These are phyloP conservation scores for Dendrostoma leiphaemia DNA, from an alignment of 2,329 filamentous ascomycete species.

Conservation along the genomic window DNA sequence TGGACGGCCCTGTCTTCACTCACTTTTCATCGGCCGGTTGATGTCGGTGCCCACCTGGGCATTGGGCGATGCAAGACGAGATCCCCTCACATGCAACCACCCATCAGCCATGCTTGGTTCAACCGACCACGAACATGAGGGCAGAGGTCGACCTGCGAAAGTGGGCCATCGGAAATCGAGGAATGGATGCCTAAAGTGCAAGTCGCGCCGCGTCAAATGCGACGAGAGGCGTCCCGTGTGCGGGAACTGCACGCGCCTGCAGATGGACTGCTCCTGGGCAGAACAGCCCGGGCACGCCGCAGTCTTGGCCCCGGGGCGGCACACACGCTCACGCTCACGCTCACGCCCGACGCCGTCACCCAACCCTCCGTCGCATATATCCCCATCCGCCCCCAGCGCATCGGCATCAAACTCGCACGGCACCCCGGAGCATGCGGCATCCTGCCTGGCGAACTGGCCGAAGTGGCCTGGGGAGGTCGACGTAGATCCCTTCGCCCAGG, in stretches of 20 bases:
- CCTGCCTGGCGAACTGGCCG: constrained; percentile 11
- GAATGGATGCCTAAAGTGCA: constrained; percentile 30
- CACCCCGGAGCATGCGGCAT: constrained; percentile 1
- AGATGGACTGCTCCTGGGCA: constrained; percentile 24
- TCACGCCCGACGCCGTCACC: constrained; percentile 6
- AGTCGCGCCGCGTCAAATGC: constrained; percentile 29
- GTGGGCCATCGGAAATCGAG: constrained; percentile 31
- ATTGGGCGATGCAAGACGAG: background rate
- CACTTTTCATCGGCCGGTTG: no score
- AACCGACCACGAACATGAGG: background rate
- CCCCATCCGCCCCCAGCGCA: constrained; percentile 1
- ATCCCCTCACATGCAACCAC: background rate
- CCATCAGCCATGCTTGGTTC: background rate
- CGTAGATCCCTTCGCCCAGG: constrained; percentile 9
- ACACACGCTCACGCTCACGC: background rate
- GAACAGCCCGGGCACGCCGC: background rate
- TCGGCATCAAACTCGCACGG: background rate
- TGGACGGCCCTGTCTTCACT: no score
- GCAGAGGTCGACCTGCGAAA: constrained; percentile 21
- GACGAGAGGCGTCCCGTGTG: constrained; percentile 26
- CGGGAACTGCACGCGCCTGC: constrained; percentile 25
- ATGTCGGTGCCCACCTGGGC: no score
- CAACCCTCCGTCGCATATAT: background rate
- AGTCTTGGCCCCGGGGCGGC: background rate
- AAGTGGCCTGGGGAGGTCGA: constrained; percentile 2